phyloP scores from a whole-genome alignment of 2,329 filamentous ascomycete species.

The Malbranchea zuffiana region DNA sequence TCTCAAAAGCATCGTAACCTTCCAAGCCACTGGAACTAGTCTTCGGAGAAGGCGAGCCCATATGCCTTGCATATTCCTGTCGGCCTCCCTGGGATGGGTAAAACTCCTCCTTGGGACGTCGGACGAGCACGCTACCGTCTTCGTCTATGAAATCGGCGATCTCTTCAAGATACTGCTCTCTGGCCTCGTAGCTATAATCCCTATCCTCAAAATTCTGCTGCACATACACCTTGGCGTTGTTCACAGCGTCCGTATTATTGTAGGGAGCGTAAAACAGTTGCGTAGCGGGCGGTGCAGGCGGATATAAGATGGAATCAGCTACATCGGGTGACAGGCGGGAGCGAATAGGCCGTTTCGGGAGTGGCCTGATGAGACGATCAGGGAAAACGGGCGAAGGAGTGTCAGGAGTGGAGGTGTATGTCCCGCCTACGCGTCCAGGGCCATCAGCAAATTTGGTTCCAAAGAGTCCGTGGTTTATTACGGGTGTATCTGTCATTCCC shows the following conservation, averaged over 20 bases:
- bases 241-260: conserved; percentile 45
- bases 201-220: conserved; percentile 34
- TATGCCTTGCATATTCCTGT: conserved; percentile 21
- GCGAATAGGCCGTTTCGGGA: conserved; percentile 79
- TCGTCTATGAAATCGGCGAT: conserved; percentile 53
- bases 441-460: conserved; percentile 29
- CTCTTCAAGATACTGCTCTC: conserved; percentile 40
- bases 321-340: conserved; percentile 78
- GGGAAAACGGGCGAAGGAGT: conserved; percentile 71
- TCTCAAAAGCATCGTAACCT: conserved; percentile 94
- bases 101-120: conserved; percentile 28
- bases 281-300: conserved; percentile 57
- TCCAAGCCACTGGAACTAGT: conserved; percentile 62
- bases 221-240: conserved; percentile 36
- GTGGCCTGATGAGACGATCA: conserved; percentile 81
- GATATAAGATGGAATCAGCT: conserved; percentile 71
- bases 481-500: not conserved
- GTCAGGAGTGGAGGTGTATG: conserved; percentile 49
- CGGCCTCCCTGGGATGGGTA: conserved; percentile 26
- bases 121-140: conserved; percentile 35
- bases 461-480: conserved; percentile 10
- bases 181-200: conserved; percentile 24
- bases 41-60: conserved; percentile 34
- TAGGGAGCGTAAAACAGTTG: conserved; percentile 67
- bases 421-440: conserved; percentile 33